Conservation (phyloP, 2,329 filamentous ascomycete genomes). For the Aspergillus sp. region DNA sequence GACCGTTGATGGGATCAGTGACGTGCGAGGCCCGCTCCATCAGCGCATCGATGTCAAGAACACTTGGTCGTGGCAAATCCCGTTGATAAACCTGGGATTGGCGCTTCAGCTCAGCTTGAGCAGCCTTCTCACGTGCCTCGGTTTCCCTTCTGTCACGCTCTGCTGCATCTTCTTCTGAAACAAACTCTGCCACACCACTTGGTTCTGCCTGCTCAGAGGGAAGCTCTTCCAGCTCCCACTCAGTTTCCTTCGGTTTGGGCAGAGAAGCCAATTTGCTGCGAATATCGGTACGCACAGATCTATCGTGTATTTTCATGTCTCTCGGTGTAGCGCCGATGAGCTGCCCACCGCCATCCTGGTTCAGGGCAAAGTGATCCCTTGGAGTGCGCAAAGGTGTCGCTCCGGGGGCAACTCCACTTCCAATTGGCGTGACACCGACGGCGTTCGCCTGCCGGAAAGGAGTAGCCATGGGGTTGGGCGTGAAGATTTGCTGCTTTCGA, state of each 20-base stretch:
- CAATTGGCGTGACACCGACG: slow-evolving; percentile 59
- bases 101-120: slow-evolving; percentile 65
- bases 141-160: slow-evolving; percentile 67
- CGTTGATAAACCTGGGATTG: slow-evolving; percentile 89
- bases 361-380: slow-evolving; percentile 78
- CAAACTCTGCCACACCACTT: slow-evolving; percentile 38
- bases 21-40: slow-evolving; percentile 56
- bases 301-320: slow-evolving; percentile 66
- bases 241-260: slow-evolving; percentile 85
- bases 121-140: slow-evolving; percentile 55
- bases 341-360: slow-evolving; percentile 62
- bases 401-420: slow-evolving; percentile 56
- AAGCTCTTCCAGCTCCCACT: slow-evolving; percentile 82
- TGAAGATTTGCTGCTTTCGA: slow-evolving; percentile 72
- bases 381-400: slow-evolving; percentile 84
- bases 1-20: slow-evolving; percentile 57
- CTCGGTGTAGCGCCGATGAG: slow-evolving; percentile 67
- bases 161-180: slow-evolving; percentile 61
- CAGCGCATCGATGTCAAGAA: slow-evolving; percentile 64
- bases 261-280: slow-evolving; percentile 61
- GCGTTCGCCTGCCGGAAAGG: slow-evolving; percentile 65
- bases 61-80: slow-evolving; percentile 67
- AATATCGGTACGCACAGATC: slow-evolving; percentile 63
- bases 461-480: slow-evolving; percentile 91
- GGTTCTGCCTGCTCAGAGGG: slow-evolving; percentile 71